phyloP scores from a whole-genome alignment of 2,329 filamentous ascomycete genomes.

The Sclerotinia subarctica region DNA sequence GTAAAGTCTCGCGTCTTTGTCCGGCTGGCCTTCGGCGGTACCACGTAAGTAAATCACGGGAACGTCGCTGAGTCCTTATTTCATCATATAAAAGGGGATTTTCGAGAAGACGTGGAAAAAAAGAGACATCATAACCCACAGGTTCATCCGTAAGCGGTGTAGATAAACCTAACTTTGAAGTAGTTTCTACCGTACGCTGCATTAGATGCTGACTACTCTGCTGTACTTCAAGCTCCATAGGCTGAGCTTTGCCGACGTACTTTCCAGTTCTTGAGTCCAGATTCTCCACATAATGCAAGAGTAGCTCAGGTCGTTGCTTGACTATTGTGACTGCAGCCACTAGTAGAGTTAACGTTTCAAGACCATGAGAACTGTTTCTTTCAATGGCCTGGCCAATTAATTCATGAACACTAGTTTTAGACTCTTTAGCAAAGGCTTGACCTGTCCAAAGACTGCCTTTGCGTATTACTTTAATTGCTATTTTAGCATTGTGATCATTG shows the following conservation, averaged over 20 bases:
- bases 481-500: constrained; percentile 9
- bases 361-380: neutral
- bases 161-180: neutral
- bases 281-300: neutral
- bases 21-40: neutral
- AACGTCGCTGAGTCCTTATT: neutral
- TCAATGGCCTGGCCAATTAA: neutral
- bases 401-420: neutral
- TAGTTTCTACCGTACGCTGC: constrained; percentile 3
- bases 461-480: neutral
- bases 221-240: constrained; percentile 4
- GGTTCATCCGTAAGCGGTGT: neutral
- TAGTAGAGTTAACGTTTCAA: neutral
- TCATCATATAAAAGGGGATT: neutral
- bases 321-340: constrained; percentile 1
- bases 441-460: neutral
- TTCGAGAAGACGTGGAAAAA: neutral
- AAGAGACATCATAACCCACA: neutral
- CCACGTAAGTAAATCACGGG: neutral
- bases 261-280: constrained; percentile 1
- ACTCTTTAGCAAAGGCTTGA: neutral
- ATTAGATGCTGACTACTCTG: constrained; percentile 15
- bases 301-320: constrained; percentile 2
- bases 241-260: constrained; percentile 7
- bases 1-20: neutral